These are phyloP conservation scores for Globisporangium acanthophoron DNA, from an alignment of 352 stramenopile genomes.

Conservation along the genomic window DNA sequence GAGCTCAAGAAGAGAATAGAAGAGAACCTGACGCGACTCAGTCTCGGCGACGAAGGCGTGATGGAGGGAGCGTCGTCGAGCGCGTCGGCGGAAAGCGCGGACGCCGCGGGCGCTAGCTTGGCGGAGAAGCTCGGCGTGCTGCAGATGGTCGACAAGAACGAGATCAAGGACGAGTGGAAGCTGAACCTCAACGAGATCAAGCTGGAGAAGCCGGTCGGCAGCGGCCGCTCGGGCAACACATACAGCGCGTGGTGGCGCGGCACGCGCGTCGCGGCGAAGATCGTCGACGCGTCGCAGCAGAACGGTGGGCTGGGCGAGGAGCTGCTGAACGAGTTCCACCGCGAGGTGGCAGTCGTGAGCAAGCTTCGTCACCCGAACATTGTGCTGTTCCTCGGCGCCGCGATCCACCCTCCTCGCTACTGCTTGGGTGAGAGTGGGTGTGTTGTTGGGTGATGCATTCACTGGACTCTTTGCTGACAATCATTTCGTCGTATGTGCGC, in stretches of 20 bases:
- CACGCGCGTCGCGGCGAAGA: constrained; percentile 72
- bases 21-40: constrained; percentile 66
- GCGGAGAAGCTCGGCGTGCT: constrained; percentile 69
- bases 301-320: constrained; percentile 63
- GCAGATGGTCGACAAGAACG: constrained; percentile 82
- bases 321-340: constrained; percentile 82
- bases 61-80: constrained; percentile 5
- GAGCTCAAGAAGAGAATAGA: constrained; percentile 69
- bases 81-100: background rate
- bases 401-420: constrained; percentile 73
- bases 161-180: constrained; percentile 82
- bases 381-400: constrained; percentile 78
- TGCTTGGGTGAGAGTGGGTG: constrained; percentile 45
- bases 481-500: background rate
- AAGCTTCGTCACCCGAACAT: constrained; percentile 85
- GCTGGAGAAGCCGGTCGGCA: constrained; percentile 62
- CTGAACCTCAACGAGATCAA: constrained; percentile 69
- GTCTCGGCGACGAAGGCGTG: constrained; percentile 37
- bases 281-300: constrained; percentile 72
- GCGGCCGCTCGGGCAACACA: constrained; percentile 68
- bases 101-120: constrained; percentile 29
- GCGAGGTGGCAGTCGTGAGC: constrained; percentile 79
- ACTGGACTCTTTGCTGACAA: background rate
- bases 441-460: background rate
- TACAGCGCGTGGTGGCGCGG: constrained; percentile 79